Evolutionary conservation across 805 yeast species (phyloP).

Genomic region (Ogataea nonfermentans): DNA sequence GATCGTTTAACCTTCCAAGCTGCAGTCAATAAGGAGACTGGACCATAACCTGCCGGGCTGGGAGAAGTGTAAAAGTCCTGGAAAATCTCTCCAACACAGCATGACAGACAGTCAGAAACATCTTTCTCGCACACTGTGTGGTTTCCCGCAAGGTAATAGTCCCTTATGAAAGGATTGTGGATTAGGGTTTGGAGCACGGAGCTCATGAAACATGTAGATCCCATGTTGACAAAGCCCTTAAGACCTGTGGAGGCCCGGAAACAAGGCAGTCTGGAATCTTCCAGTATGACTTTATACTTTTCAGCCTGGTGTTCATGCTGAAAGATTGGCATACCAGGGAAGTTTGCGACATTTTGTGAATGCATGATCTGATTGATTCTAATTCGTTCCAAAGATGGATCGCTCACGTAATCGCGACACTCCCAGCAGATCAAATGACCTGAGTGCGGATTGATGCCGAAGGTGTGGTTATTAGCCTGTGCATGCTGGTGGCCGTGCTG

Average conservation of each 20-base stretch:
- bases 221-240: slow-evolving; percentile 88
- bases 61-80: slow-evolving; percentile 68
- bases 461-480: slow-evolving; percentile 46
- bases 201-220: slow-evolving; percentile 97
- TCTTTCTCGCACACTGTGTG: slow-evolving; percentile 56
- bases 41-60: slow-evolving; percentile 69
- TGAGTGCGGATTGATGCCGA: slow-evolving; percentile 63
- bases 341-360: slow-evolving; percentile 19
- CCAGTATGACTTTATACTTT: slow-evolving; percentile 28
- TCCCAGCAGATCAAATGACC: slow-evolving; percentile 76
- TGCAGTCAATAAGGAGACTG: slow-evolving; percentile 75
- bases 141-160: slow-evolving; percentile 71
- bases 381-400: slow-evolving; percentile 53
- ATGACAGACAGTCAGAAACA: slow-evolving; percentile 63
- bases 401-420: slow-evolving; percentile 72
- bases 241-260: slow-evolving; percentile 70
- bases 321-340: slow-evolving; percentile 34
- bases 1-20: slow-evolving; percentile 84
- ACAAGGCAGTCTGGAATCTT: slow-evolving; percentile 42
- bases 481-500: slow-evolving; percentile 49
- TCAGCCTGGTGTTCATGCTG: slow-evolving; percentile 28
- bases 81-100: slow-evolving; percentile 80
- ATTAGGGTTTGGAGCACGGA: slow-evolving; percentile 84
- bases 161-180: slow-evolving; percentile 85
- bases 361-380: slow-evolving; percentile 35